Conservation (phyloP, 83 land plant genomes). For the Diphasiastrum complanatum region DNA sequence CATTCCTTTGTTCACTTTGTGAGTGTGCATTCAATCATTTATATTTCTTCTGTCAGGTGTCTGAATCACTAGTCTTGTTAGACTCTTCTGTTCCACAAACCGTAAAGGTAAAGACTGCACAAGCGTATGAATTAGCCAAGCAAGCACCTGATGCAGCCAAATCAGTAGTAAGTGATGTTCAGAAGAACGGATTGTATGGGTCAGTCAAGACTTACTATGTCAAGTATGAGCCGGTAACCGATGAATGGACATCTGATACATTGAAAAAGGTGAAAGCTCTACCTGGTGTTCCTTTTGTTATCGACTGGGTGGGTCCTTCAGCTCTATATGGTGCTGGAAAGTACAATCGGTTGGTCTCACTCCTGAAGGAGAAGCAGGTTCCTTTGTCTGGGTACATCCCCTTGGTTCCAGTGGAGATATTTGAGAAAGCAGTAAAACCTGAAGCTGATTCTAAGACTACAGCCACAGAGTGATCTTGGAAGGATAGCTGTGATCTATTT, state of each 20-base stretch:
- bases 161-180: conserved; percentile 6
- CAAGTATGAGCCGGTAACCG: conserved; percentile 14
- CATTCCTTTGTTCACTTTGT: background rate
- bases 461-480: no score
- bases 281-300: conserved; percentile 4
- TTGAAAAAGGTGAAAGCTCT: conserved; percentile 6
- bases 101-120: conserved; percentile 1
- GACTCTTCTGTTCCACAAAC: background rate
- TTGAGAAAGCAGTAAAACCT: conserved; percentile 2
- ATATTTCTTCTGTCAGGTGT: no score
- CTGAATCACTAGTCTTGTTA: conserved; percentile 4
- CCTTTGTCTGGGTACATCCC: conserved; percentile 11
- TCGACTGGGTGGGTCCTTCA: conserved; percentile 10
- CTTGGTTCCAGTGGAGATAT: conserved; percentile 9
- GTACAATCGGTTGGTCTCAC: conserved; percentile 1
- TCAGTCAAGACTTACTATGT: conserved; percentile 2
- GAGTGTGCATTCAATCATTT: background rate
- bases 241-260: conserved; percentile 4
- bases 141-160: conserved; percentile 13
- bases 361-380: background rate
- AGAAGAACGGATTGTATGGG: conserved; percentile 8
- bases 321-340: conserved; percentile 11
- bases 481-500: no score
- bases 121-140: conserved; percentile 2
- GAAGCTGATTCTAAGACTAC: background rate